phyloP scores from a whole-genome alignment of 768 basidiomycete species.

The Phaeolepiota aurea region DNA sequence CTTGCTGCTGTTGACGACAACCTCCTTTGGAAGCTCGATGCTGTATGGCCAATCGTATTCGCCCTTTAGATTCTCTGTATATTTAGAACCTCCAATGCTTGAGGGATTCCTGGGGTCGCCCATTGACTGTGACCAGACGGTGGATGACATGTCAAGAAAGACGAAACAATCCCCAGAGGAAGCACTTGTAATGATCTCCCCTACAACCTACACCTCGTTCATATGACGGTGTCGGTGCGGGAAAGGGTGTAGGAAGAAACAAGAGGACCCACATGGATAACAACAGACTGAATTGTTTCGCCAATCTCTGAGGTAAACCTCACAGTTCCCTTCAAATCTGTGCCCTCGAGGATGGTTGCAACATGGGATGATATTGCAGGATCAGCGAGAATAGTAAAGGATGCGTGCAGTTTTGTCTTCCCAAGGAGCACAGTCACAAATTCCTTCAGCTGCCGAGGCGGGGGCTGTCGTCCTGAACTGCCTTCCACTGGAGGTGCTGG shows the following conservation, averaged over 20 bases:
- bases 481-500: conserved; percentile 3
- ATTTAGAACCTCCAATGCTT: conserved; percentile 2
- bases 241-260: background rate
- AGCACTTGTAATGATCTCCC: conserved; percentile 30
- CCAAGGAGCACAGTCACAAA: conserved; percentile 18
- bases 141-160: conserved; percentile 24
- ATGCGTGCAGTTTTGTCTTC: conserved; percentile 35
- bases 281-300: conserved; percentile 39
- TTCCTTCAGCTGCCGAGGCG: conserved; percentile 12
- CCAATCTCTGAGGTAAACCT: conserved; percentile 24
- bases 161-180: conserved; percentile 20
- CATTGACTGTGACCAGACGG: conserved; percentile 27
- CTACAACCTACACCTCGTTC: conserved; percentile 18
- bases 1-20: conserved; percentile 12
- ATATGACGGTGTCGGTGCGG: background rate
- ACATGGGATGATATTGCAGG: conserved; percentile 23
- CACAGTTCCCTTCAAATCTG: conserved; percentile 24
- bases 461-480: too few species aligned
- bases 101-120: conserved; percentile 17
- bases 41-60: conserved; percentile 27
- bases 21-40: conserved; percentile 29
- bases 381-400: conserved; percentile 36
- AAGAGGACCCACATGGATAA: conserved; percentile 33
- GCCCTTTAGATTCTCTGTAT: conserved; percentile 23
- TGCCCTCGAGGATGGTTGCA: conserved; percentile 27